Conservation (phyloP, 164 flowering plant genomes). For the Pachysandra terminalis region DNA sequence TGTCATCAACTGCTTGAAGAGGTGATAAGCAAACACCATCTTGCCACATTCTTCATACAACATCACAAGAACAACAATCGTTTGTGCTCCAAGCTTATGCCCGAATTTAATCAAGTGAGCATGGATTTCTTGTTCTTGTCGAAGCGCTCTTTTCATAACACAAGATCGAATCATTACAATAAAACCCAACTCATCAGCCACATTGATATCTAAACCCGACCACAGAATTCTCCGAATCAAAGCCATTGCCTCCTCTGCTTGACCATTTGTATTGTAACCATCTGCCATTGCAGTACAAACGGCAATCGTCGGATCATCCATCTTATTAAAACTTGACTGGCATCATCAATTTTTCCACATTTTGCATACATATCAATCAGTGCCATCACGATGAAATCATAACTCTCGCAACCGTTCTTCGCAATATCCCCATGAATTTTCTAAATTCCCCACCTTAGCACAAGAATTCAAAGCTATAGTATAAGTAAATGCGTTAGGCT, state of each 20-base stretch:
- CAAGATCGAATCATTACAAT: conserved; percentile 23
- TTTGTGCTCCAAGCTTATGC: conserved; percentile 12
- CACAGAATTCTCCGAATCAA: conserved; percentile 17
- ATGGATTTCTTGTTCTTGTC: conserved; percentile 33
- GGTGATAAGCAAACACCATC: conserved; percentile 15
- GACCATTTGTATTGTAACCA: conserved; percentile 22
- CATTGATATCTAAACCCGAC: conserved; percentile 7
- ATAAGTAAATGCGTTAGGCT: conserved; percentile 19
- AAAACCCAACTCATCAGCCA: conserved; percentile 25
- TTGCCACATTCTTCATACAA: conserved; percentile 23
- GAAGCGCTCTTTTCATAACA: conserved; percentile 12
- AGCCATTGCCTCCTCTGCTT: conserved; percentile 17
- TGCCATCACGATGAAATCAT: conserved; percentile 20
- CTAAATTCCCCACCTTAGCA: conserved; percentile 11
- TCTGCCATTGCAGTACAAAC: conserved; percentile 29
- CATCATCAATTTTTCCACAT: conserved; percentile 22
- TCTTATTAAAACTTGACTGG: conserved; percentile 21
- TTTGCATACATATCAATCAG: conserved; percentile 30
- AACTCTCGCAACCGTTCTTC: conserved; percentile 11
- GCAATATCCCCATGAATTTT: conserved; percentile 15
- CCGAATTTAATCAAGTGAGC: conserved; percentile 26
- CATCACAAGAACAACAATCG: conserved; percentile 6
- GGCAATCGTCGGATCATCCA: conserved; percentile 12
- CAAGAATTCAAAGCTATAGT: conserved; percentile 18
- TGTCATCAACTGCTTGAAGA: conserved; percentile 17